Conservation (phyloP, 805 yeast genomes). For the Monosporozyma siamensis region DNA sequence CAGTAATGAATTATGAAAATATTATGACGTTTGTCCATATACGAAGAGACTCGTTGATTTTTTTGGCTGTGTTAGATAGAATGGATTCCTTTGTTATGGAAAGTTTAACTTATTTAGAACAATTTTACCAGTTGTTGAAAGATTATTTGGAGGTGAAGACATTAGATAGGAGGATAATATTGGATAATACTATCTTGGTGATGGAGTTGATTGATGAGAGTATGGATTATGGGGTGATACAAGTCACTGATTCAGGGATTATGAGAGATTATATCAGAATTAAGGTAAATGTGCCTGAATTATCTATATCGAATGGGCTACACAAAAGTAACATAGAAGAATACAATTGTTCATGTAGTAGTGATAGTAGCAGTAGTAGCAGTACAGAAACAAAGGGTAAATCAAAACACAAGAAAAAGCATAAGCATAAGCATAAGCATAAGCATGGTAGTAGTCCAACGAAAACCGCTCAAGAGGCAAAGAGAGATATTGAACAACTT, state of each 20-base stretch:
- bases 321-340: neutral
- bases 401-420: neutral
- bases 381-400: slow-evolving; percentile 1
- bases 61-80: slow-evolving; percentile 16
- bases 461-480: neutral
- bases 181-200: slow-evolving; percentile 64
- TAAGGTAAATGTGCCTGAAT: slow-evolving; percentile 34
- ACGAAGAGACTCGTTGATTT: slow-evolving; percentile 20
- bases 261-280: slow-evolving; percentile 70
- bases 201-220: slow-evolving; percentile 84
- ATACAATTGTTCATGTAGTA: neutral
- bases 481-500: slow-evolving; percentile 5
- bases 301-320: slow-evolving; percentile 5
- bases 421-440: slow-evolving; percentile 4
- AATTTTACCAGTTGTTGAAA: slow-evolving; percentile 19
- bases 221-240: slow-evolving; percentile 83
- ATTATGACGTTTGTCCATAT: slow-evolving; percentile 13
- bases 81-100: slow-evolving; percentile 12
- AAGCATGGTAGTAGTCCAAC: slow-evolving; percentile 2
- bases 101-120: slow-evolving; percentile 20
- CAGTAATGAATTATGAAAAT: slow-evolving; percentile 10
- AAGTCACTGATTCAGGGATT: slow-evolving; percentile 69
- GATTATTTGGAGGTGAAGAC: slow-evolving; percentile 18
- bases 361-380: neutral
- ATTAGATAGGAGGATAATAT: slow-evolving; percentile 49